These are phyloP conservation scores for Diaporthe australafricana DNA, from an alignment of 2,329 filamentous ascomycete species.

Conservation along the genomic window DNA sequence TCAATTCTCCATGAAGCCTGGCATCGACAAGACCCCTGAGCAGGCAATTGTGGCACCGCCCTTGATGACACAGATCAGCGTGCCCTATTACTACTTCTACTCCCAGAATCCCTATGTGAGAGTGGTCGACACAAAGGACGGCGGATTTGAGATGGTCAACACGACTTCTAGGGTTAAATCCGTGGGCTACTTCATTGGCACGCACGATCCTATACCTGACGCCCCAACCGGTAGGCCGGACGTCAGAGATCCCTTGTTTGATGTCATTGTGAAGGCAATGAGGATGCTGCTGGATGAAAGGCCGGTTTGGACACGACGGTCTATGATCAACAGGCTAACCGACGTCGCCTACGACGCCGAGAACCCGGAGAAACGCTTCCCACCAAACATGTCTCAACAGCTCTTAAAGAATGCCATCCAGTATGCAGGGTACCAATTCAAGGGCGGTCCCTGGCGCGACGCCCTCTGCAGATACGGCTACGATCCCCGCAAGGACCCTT, in stretches of 20 bases:
- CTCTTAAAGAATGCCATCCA: conserved; percentile 80
- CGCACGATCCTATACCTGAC: conserved; percentile 69
- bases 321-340: conserved; percentile 77
- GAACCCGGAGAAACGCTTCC: conserved; percentile 50
- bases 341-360: conserved; percentile 39
- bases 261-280: conserved; percentile 73
- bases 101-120: conserved; percentile 86
- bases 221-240: conserved; percentile 72
- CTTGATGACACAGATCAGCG: conserved; percentile 77
- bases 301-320: conserved; percentile 88
- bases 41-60: conserved; percentile 84
- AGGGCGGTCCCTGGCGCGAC: conserved; percentile 91
- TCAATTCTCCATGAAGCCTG: conserved; percentile 75
- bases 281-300: conserved; percentile 75
- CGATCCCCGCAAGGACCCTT: conserved; percentile 82
- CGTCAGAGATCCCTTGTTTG: conserved; percentile 70
- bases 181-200: conserved; percentile 68
- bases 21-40: conserved; percentile 67
- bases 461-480: conserved; percentile 86
- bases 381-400: conserved; percentile 54
- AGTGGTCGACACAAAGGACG: conserved; percentile 67
- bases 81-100: conserved; percentile 85
- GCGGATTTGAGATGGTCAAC: conserved; percentile 65
- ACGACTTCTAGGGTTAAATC: conserved; percentile 68
- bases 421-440: conserved; percentile 92